Percentiles rank a stretch among this genome's conserved stretches.
These are phyloP conservation scores for Tetrahymena malaccensis DNA, from an alignment of 73 alveolate species.

Conservation along the genomic window DNA sequence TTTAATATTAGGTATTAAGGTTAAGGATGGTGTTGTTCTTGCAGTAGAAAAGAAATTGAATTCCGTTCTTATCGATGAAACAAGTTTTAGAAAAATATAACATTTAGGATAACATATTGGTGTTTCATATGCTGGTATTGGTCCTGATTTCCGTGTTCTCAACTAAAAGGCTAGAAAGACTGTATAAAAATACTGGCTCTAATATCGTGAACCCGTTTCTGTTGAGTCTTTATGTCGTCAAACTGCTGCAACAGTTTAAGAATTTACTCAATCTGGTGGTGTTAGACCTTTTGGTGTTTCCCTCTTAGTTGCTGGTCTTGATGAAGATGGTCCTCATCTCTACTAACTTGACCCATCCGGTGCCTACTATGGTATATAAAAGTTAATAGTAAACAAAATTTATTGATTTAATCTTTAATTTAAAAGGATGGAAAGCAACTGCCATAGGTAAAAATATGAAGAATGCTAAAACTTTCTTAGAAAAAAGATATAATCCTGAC, in stretches of 20 bases:
- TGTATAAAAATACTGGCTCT: constrained; percentile 56
- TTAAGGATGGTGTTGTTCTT: constrained; percentile 88
- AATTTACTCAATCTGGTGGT: constrained; percentile 89
- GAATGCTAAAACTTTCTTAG: constrained; percentile 83
- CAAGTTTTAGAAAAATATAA: constrained; percentile 25
- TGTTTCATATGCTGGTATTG: constrained; percentile 78
- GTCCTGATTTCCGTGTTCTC: constrained; percentile 85
- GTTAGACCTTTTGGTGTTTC: constrained; percentile 94
- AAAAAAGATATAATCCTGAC: constrained; percentile 80
- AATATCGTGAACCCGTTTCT: constrained; percentile 75
- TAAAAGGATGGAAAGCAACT: constrained; percentile 74
- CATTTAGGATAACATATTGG: constrained; percentile 69
- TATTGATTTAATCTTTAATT: constrained; percentile 12
- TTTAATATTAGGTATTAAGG: constrained; percentile 47
- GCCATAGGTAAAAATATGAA: constrained; percentile 82
- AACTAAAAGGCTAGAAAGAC: constrained; percentile 79
- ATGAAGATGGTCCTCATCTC: constrained; percentile 85
- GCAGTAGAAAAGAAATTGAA: constrained; percentile 85
- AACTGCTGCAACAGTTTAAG: constrained; percentile 76
- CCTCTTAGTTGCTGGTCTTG: constrained; percentile 89
- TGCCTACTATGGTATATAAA: too few species aligned
- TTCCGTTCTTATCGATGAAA: constrained; percentile 80
- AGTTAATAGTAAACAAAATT: too few species aligned
- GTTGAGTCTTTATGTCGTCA: constrained; percentile 68
- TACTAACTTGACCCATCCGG: background rate